Base-by-base conservation (phyloP, 2,329 filamentous ascomycete species). In the Daldinia eschscholtzii region DNA sequence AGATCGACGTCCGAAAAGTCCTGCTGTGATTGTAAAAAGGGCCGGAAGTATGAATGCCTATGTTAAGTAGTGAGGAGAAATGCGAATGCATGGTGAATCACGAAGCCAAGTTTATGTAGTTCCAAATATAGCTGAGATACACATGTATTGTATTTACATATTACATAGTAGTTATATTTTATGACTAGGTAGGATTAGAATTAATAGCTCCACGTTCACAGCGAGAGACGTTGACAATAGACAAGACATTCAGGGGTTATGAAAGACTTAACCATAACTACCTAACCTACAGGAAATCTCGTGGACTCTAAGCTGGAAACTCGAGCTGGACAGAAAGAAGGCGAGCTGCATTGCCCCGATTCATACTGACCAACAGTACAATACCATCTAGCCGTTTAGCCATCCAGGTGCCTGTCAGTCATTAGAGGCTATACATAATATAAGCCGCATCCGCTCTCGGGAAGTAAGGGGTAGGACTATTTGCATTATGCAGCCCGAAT, bases 401-500 rank as follows among this genome's bases (percentile, higher is more conserved):
- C 18, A 57, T 56, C 39, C 48, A 50, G 13, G 41, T 57, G 18
- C 15, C 30, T 55, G 20, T 20, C 41, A 57, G 56, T 37, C 20
- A 53, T 55, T 28, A 26, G n/a, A 20, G 39, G 20, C 20, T 26
- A 50, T 50, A n/a, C 6, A 28, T 30, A 28, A 50, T 30, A 57
- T 42, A 42, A 57, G 56, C 41, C 23, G 52, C 52, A 61, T 64
- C 67, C 42, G 60, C 55, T 61, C 57, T 64, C 50, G 60, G 67
- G 52, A 59, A 50, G 52, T 53, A 63, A 55, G 30, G 48, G 26
- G 46, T 63, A 48, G 64, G 56, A 35, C 46, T 30, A 44, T 55
- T 58, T 65, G 62, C 65, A 70, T 65, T 42, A 65, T 68, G 65
- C 61, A 61, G 61, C 50, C 58, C 57, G 39, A 64, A 50, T 65